phyloP scores from a whole-genome alignment of 1,284 basidiomycete genomes.

The Melampsora larici-populina region DNA sequence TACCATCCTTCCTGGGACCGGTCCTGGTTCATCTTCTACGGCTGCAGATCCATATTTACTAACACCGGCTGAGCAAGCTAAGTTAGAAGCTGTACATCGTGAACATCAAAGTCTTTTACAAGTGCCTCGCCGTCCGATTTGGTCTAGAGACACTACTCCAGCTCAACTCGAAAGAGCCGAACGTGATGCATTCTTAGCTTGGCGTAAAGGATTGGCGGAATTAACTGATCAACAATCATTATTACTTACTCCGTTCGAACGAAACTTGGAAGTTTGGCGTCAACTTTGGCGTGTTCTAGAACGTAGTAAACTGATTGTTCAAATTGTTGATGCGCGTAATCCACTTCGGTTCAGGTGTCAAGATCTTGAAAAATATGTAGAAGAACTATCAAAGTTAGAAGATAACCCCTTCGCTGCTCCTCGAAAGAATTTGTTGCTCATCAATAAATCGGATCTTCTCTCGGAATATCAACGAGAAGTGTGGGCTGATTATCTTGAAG shows the following conservation, averaged over 20 bases:
- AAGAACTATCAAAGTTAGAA: constrained; percentile 48
- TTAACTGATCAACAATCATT: constrained; percentile 70
- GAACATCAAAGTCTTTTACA: constrained; percentile 70
- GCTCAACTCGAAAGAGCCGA: constrained; percentile 79
- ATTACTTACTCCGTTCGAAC: constrained; percentile 87
- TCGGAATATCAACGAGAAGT: constrained; percentile 72
- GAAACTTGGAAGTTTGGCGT: constrained; percentile 93
- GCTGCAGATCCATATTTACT: constrained; percentile 81
- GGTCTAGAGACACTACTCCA: constrained; percentile 74
- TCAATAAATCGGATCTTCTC: constrained; percentile 95
- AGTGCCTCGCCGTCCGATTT: constrained; percentile 76
- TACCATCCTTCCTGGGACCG: constrained; percentile 71
- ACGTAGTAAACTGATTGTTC: constrained; percentile 85
- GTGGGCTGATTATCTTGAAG: constrained; percentile 95
- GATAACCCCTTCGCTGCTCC: constrained; percentile 17
- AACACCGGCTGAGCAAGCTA: constrained; percentile 75
- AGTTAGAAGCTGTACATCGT: constrained; percentile 67
- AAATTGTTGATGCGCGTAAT: constrained; percentile 93
- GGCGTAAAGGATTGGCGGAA: constrained; percentile 85
- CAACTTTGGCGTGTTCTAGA: constrained; percentile 94
- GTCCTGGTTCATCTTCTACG: constrained; percentile 29
- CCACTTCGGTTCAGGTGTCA: constrained; percentile 85
- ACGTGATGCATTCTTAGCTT: constrained; percentile 80
- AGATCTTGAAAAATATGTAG: constrained; percentile 83
- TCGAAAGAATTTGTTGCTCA: constrained; percentile 74